A percentile compares a stretch with the other conserved stretches of the same genome.
Evolutionary conservation across 768 basidiomycete genomes (phyloP).

Genomic region (Boletus reticulatus): DNA sequence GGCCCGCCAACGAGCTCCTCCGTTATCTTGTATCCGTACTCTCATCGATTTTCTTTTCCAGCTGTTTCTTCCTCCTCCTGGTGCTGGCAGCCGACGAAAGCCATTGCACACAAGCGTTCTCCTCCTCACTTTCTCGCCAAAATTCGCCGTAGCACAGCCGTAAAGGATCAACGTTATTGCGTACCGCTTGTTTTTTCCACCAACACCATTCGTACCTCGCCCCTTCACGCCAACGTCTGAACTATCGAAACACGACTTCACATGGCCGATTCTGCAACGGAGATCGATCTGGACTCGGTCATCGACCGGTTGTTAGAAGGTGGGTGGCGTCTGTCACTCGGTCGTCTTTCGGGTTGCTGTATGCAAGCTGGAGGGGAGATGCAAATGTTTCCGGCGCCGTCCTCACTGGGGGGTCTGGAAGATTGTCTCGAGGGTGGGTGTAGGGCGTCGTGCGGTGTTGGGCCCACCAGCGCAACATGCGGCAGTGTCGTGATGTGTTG

Average conservation of each 20-base stretch:
- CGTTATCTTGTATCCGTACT: constrained; percentile 34
- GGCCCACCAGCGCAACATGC: constrained; percentile 9
- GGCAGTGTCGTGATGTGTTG: constrained; percentile 13
- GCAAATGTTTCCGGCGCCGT: not conserved
- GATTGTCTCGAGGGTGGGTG: constrained; percentile 1
- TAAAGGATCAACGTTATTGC: constrained; percentile 22
- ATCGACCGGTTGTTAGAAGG: constrained; percentile 98
- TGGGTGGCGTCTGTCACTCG: constrained; percentile 45
- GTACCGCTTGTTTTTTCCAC: constrained; percentile 25
- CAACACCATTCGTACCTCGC: constrained; percentile 15
- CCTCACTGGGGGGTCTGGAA: not conserved
- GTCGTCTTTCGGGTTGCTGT: constrained; percentile 14
- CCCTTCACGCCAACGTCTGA: constrained; percentile 17
- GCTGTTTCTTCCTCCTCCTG: constrained; percentile 10
- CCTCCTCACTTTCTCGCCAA: constrained; percentile 13
- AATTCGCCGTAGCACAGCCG: constrained; percentile 18
- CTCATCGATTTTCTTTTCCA: constrained; percentile 32
- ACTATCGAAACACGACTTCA: constrained; percentile 11
- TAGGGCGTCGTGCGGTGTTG: constrained; percentile 3
- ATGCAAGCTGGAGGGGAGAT: not conserved
- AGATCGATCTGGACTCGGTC: constrained; percentile 99
- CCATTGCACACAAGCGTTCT: constrained; percentile 7
- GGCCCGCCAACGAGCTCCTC: constrained; percentile 21
- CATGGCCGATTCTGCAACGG: constrained; percentile 82
- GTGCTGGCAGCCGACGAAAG: constrained; percentile 25